Percentiles rank a stretch among this genome's conserved stretches.
Evolutionary conservation across 257 asterid genomes (phyloP).

Genomic region (Przewalskia tangutica): DNA sequence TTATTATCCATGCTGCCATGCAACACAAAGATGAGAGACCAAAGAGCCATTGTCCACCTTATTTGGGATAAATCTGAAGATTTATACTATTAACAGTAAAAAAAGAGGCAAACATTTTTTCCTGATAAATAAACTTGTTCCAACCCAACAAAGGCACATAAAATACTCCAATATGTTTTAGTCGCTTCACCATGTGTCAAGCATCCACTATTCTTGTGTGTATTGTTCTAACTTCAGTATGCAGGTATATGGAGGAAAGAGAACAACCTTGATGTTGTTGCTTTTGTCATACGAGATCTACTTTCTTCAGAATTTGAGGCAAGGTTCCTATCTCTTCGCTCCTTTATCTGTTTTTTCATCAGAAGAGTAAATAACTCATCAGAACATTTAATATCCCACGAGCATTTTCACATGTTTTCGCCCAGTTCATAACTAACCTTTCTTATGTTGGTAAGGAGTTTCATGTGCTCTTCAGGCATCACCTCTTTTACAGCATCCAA

Average conservation of each 20-base stretch:
- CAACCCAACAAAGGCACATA: not conserved
- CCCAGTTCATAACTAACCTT: constrained; percentile 38
- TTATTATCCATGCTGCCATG: constrained; percentile 2
- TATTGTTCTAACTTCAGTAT: constrained; percentile 6
- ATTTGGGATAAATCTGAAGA: not conserved
- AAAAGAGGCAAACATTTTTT: not conserved
- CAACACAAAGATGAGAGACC: not conserved
- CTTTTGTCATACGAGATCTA: constrained; percentile 53
- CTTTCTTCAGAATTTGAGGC: constrained; percentile 42
- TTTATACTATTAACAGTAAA: not conserved
- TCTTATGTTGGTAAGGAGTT: constrained; percentile 84
- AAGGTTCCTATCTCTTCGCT: constrained; percentile 59
- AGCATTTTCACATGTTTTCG: not conserved
- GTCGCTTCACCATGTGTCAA: not conserved
- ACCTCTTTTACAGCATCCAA: constrained; percentile 79
- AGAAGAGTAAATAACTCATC: constrained; percentile 1
- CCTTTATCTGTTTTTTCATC: constrained; percentile 52
- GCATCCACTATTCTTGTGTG: not conserved
- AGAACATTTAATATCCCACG: not conserved
- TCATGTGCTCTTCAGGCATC: constrained; percentile 94
- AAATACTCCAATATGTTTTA: not conserved
- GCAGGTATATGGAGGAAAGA: constrained; percentile 1
- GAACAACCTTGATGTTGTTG: constrained; percentile 79
- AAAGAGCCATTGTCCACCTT: not conserved
- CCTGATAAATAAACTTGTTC: not conserved